Percentiles rank a stretch among this genome's conserved stretches.
phyloP scores from a whole-genome alignment of 2,329 filamentous ascomycete genomes.

The Clonostachys rosea region DNA sequence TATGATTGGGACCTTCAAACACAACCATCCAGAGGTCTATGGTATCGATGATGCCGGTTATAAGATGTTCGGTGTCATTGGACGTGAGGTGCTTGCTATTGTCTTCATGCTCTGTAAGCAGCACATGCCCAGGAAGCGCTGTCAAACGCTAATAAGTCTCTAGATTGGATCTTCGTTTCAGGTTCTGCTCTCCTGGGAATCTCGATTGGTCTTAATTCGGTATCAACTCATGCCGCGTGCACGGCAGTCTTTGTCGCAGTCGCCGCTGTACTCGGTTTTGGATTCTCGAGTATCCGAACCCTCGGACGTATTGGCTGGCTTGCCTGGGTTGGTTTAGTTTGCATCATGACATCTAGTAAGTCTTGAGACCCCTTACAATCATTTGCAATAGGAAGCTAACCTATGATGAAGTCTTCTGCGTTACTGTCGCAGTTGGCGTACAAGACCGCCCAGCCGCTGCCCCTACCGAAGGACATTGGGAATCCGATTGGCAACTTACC shows the following conservation, averaged over 20 bases:
- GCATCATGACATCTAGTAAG: constrained; percentile 49
- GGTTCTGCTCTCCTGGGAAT: constrained; percentile 32
- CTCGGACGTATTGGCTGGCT: constrained; percentile 23
- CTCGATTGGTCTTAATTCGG: constrained; percentile 31
- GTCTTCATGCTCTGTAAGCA: constrained; percentile 23
- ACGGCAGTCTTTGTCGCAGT: constrained; percentile 32
- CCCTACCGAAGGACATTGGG: constrained; percentile 30
- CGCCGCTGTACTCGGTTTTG: constrained; percentile 17
- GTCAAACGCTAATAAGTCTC: not conserved
- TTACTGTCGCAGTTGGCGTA: constrained; percentile 49
- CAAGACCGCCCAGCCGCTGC: constrained; percentile 55
- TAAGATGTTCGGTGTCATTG: constrained; percentile 40
- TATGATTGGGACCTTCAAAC: constrained; percentile 47
- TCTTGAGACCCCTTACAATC: not conserved
- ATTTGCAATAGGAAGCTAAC: not conserved
- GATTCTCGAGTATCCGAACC: constrained; percentile 22
- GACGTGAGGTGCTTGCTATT: constrained; percentile 32
- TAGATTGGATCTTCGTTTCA: constrained; percentile 11
- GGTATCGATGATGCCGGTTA: constrained; percentile 46
- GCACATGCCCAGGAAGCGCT: not conserved
- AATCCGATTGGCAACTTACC: constrained; percentile 18
- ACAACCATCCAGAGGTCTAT: constrained; percentile 43
- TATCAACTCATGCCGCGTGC: constrained; percentile 29
- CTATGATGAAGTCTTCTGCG: constrained; percentile 10
- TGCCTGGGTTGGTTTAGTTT: constrained; percentile 27